Evolutionary conservation across 164 flowering plant genomes (phyloP).

Genomic region (Brasenia schreberi): DNA sequence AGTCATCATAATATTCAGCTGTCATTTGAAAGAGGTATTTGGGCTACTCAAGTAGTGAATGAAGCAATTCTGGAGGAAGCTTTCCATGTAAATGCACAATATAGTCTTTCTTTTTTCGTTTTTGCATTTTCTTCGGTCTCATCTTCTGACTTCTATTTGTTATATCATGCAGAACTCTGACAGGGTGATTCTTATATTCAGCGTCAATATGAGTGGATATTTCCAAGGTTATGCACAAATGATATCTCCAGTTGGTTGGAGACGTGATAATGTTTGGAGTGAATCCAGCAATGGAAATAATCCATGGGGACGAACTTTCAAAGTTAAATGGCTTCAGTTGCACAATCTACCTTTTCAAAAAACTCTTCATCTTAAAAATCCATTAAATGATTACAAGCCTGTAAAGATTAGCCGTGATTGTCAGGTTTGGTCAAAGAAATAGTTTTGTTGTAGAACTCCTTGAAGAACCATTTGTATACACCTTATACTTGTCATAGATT

Average conservation of each 20-base stretch:
- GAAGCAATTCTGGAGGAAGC: constrained; percentile 87
- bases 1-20: constrained; percentile 67
- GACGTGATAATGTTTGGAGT: constrained; percentile 78
- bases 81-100: constrained; percentile 51
- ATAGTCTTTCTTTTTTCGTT: neutral
- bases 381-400: constrained; percentile 81
- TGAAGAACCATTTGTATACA: neutral
- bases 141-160: constrained; percentile 13
- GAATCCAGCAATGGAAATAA: constrained; percentile 49
- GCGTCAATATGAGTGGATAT: constrained; percentile 95
- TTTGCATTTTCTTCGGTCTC: constrained; percentile 2
- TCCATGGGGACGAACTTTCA: constrained; percentile 88
- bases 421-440: constrained; percentile 37
- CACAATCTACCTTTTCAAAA: constrained; percentile 68
- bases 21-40: constrained; percentile 72
- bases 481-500: constrained; percentile 2
- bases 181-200: constrained; percentile 77
- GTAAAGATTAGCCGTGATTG: constrained; percentile 94
- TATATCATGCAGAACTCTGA: constrained; percentile 59
- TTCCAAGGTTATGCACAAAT: constrained; percentile 97
- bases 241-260: constrained; percentile 87
- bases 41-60: constrained; percentile 98
- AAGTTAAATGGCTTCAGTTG: constrained; percentile 72
- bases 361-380: constrained; percentile 88
- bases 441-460: neutral